Percentiles rank a stretch among this genome's conserved stretches.
phyloP scores from a whole-genome alignment of 305 asterid genomes.

The Coffea humblotiana region DNA sequence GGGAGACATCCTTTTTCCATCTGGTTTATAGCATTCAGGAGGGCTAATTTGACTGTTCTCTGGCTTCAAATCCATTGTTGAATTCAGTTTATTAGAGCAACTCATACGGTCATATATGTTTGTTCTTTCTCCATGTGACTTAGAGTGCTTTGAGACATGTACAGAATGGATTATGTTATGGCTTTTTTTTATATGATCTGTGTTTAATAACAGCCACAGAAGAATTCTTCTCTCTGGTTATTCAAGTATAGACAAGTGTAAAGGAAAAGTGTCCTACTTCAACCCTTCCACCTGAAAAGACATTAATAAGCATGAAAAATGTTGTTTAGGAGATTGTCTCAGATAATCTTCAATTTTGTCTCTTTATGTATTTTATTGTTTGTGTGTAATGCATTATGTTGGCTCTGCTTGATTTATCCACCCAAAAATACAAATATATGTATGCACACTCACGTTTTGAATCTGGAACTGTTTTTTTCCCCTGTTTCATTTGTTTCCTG shows the following conservation, averaged over 20 bases:
- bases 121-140: not conserved
- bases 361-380: not conserved
- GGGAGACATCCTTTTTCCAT: slow-evolving; percentile 6
- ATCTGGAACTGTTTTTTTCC: not conserved
- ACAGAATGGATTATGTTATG: not conserved
- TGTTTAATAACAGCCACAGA: not conserved
- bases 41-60: not conserved
- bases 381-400: not conserved
- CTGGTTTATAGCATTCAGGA: not conserved
- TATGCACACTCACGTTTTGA: not conserved
- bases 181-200: not conserved
- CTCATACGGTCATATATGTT: not conserved
- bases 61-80: not conserved
- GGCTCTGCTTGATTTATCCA: not conserved
- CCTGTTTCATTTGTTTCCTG: not conserved
- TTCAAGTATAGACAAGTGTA: not conserved
- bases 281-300: not conserved
- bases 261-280: not conserved
- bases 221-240: not conserved
- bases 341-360: not conserved
- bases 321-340: not conserved
- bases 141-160: not conserved
- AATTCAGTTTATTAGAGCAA: not conserved
- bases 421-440: no score
- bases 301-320: not conserved